Evolutionary conservation across 257 asterid species (phyloP).

Genomic region (Apocynum venetum): DNA sequence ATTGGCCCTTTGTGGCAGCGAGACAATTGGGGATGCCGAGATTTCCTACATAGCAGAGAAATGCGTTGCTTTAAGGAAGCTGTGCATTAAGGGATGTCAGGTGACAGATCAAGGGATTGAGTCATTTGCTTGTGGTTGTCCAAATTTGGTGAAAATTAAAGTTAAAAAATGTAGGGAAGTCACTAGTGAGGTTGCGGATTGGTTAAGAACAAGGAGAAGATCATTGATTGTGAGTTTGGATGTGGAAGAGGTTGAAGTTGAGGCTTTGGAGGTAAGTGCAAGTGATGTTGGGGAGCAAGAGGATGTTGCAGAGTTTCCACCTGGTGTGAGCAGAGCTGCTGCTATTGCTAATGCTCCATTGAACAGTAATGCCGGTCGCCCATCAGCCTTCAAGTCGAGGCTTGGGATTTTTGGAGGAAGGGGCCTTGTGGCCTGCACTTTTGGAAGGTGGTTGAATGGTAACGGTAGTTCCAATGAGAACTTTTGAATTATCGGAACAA

Average conservation of each 20-base stretch:
- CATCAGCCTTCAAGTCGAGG: constrained; percentile 38
- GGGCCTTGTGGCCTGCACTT: constrained; percentile 54
- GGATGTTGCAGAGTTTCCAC: constrained; percentile 46
- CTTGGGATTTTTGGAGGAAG: constrained; percentile 51
- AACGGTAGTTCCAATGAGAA: constrained; percentile 35
- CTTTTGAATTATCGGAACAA: constrained; percentile 25
- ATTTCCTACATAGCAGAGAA: constrained; percentile 63
- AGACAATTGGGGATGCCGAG: constrained; percentile 76
- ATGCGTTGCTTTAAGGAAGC: constrained; percentile 67
- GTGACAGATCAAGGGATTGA: constrained; percentile 73
- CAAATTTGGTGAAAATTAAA: constrained; percentile 80
- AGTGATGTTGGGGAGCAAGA: constrained; percentile 51
- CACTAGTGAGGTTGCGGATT: constrained; percentile 53
- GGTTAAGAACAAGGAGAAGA: constrained; percentile 61
- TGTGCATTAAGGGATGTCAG: constrained; percentile 77
- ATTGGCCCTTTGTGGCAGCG: constrained; percentile 91
- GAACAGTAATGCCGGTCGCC: constrained; percentile 34
- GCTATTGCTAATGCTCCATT: constrained; percentile 30
- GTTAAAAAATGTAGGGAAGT: constrained; percentile 81
- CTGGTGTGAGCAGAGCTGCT: constrained; percentile 22
- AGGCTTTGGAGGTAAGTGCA: constrained; percentile 45
- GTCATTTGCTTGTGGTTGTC: constrained; percentile 79
- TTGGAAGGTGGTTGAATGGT: constrained; percentile 53
- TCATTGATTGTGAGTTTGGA: constrained; percentile 61
- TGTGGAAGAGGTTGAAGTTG: constrained; percentile 60